These are phyloP conservation scores for Pleurotus tuber-regium DNA, from an alignment of 768 basidiomycete genomes.

Conservation along the genomic window DNA sequence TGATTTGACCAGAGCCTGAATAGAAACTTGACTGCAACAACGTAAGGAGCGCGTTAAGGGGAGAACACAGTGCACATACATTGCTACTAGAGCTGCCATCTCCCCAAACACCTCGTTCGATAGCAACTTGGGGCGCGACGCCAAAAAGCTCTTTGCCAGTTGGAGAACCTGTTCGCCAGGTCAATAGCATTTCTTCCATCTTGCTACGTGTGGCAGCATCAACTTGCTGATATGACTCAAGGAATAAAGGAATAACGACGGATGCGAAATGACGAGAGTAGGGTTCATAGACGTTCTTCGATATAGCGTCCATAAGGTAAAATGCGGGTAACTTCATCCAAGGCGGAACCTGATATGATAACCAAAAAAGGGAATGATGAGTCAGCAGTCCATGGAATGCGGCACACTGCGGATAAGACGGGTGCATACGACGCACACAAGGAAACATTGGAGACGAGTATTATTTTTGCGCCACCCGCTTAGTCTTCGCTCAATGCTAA, in stretches of 20 bases:
- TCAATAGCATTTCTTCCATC: slow-evolving; percentile 97
- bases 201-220: slow-evolving; percentile 84
- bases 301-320: slow-evolving; percentile 94
- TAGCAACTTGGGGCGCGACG: slow-evolving; percentile 68
- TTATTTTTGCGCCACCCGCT: slow-evolving; percentile 9
- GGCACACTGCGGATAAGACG: slow-evolving; percentile 8
- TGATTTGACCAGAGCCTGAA: slow-evolving; percentile 47
- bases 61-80: slow-evolving; percentile 28
- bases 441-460: slow-evolving; percentile 25
- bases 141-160: slow-evolving; percentile 85
- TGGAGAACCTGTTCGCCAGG: slow-evolving; percentile 89
- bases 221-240: slow-evolving; percentile 85
- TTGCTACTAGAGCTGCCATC: slow-evolving; percentile 40
- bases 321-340: slow-evolving; percentile 92
- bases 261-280: slow-evolving; percentile 85
- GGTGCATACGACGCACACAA: slow-evolving; percentile 19
- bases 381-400: slow-evolving; percentile 65
- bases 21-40: slow-evolving; percentile 29
- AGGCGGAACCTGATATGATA: slow-evolving; percentile 66
- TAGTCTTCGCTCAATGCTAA: slow-evolving; percentile 41
- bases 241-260: slow-evolving; percentile 80
- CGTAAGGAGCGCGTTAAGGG: slow-evolving; percentile 10
- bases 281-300: slow-evolving; percentile 93
- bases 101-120: slow-evolving; percentile 85
- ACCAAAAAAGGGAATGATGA: slow-evolving; percentile 48